Evolutionary conservation across 805 yeast species (phyloP).

Genomic region (Phaffomyces antillensis): DNA sequence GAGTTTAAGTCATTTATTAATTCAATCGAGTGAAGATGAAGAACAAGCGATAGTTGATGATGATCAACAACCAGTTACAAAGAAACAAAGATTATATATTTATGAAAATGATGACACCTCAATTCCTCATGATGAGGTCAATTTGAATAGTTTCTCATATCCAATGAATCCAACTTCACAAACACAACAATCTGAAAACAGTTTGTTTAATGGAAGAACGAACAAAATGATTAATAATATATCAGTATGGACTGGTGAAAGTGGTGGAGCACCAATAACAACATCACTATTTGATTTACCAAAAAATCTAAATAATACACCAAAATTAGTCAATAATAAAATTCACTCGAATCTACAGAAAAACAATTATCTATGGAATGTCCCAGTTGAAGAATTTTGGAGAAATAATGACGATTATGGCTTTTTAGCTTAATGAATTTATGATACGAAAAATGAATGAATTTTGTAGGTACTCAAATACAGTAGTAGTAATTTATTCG

Average conservation of each 20-base stretch:
- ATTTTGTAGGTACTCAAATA: neutral
- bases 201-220: slow-evolving; percentile 36
- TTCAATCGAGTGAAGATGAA: slow-evolving; percentile 24
- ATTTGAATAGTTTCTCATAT: slow-evolving; percentile 14
- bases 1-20: slow-evolving; percentile 43
- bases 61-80: slow-evolving; percentile 9
- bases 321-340: neutral
- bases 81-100: slow-evolving; percentile 2
- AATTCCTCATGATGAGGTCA: slow-evolving; percentile 12
- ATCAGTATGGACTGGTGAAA: slow-evolving; percentile 52
- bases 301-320: slow-evolving; percentile 5
- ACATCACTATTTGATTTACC: slow-evolving; percentile 21
- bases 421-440: slow-evolving; percentile 29
- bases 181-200: slow-evolving; percentile 11
- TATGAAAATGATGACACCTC: slow-evolving; percentile 1
- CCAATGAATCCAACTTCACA: slow-evolving; percentile 9
- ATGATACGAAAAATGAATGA: neutral
- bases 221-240: slow-evolving; percentile 56
- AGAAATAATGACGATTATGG: slow-evolving; percentile 42
- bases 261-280: slow-evolving; percentile 25
- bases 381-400: slow-evolving; percentile 42
- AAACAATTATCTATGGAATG: slow-evolving; percentile 20
- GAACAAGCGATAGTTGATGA: slow-evolving; percentile 1
- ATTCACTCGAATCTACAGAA: neutral
- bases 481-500: too few relatives aligned